These are phyloP conservation scores for Tricholomella constricta DNA, from an alignment of 768 basidiomycete genomes.

Conservation along the genomic window DNA sequence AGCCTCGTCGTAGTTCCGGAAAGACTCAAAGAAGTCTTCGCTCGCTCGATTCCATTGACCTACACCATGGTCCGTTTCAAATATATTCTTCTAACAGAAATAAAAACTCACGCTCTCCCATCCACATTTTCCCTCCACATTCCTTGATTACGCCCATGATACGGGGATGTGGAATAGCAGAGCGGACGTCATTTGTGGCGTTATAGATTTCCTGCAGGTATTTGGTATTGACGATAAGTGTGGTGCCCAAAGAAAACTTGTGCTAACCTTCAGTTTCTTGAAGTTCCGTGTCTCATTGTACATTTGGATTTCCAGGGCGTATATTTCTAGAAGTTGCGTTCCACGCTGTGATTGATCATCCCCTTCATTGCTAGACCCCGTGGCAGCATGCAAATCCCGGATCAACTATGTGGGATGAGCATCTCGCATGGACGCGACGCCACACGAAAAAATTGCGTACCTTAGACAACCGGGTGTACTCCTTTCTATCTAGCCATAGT, in stretches of 20 bases:
- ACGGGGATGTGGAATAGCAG: slow-evolving; percentile 96
- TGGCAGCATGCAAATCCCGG: slow-evolving; percentile 71
- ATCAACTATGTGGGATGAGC: slow-evolving; percentile 55
- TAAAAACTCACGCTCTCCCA: slow-evolving; percentile 84
- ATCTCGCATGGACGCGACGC: neutral
- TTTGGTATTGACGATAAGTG: neutral
- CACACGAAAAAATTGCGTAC: slow-evolving; percentile 38
- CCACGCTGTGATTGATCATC: slow-evolving; percentile 92
- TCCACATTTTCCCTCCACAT: slow-evolving; percentile 99
- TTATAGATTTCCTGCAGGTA: slow-evolving; percentile 89
- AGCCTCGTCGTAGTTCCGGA: slow-evolving; percentile 97
- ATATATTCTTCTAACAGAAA: neutral
- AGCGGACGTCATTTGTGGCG: slow-evolving; percentile 87
- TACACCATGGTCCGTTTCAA: slow-evolving; percentile 29
- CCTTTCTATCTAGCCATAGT: slow-evolving; percentile 94
- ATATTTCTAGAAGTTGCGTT: slow-evolving; percentile 93
- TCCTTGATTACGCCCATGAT: slow-evolving; percentile 99
- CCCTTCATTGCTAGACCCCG: slow-evolving; percentile 58
- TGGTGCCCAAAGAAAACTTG: neutral
- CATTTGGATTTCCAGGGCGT: slow-evolving; percentile 99
- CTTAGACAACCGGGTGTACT: slow-evolving; percentile 81
- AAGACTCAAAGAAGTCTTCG: slow-evolving; percentile 98
- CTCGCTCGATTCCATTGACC: slow-evolving; percentile 97
- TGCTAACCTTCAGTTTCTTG: slow-evolving; percentile 87
- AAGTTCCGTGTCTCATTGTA: slow-evolving; percentile 95